Conservation (phyloP, 2,329 filamentous ascomycete species). For the Phialemonium atrogriseum region DNA sequence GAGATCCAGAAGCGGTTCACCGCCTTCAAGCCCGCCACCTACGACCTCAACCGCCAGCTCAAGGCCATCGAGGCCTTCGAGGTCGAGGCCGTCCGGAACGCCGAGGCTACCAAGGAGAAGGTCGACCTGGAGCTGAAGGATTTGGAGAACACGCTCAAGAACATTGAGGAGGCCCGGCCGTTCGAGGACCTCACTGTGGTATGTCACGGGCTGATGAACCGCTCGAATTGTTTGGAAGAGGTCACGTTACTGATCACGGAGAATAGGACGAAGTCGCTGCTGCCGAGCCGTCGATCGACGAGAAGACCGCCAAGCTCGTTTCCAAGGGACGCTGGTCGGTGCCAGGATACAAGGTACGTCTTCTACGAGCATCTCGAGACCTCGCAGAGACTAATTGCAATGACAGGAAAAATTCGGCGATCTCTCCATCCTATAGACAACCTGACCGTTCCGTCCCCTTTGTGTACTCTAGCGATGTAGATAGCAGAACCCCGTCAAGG, state of each 20-base stretch:
- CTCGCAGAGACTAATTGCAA: slow-evolving; percentile 33
- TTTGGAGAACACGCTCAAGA: slow-evolving; percentile 87
- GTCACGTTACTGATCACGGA: slow-evolving; percentile 18
- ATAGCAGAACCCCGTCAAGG: slow-evolving; percentile 29
- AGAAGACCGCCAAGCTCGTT: slow-evolving; percentile 91
- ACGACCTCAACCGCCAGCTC: slow-evolving; percentile 88
- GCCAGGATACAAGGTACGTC: slow-evolving; percentile 92
- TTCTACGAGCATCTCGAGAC: not conserved
- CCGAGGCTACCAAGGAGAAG: slow-evolving; percentile 91
- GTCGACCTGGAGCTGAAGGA: slow-evolving; percentile 93
- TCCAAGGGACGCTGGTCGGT: slow-evolving; percentile 98
- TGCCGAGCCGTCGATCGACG: slow-evolving; percentile 92
- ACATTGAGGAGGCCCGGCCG: slow-evolving; percentile 91
- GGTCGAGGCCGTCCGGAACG: slow-evolving; percentile 93
- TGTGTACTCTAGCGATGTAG: slow-evolving; percentile 66
- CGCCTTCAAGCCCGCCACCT: slow-evolving; percentile 83
- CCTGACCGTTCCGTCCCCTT: slow-evolving; percentile 36
- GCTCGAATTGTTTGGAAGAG: slow-evolving; percentile 4
- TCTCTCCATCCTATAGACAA: slow-evolving; percentile 79
- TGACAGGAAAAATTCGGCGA: slow-evolving; percentile 96
- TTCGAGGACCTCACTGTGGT: slow-evolving; percentile 97
- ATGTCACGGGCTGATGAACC: slow-evolving; percentile 37
- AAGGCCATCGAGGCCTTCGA: slow-evolving; percentile 99
- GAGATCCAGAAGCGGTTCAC: slow-evolving; percentile 96
- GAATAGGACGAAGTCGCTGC: slow-evolving; percentile 84